Conservation (phyloP, 2,329 filamentous ascomycete genomes). For the Talaromyces amestolkiae region DNA sequence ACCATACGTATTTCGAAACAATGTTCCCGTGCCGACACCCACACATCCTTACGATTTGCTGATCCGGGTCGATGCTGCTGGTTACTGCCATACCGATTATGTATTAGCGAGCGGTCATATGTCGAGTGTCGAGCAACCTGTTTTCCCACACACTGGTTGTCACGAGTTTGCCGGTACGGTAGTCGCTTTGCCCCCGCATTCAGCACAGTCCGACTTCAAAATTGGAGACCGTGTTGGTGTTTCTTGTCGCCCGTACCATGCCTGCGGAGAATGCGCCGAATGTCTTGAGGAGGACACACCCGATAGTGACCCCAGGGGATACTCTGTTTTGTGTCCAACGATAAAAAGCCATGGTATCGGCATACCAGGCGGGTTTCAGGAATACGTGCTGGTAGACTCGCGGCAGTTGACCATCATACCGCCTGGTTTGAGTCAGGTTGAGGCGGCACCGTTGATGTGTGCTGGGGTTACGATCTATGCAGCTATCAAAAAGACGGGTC, state of each 20-base stretch:
- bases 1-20: slow-evolving; percentile 25
- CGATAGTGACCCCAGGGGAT: slow-evolving; percentile 18
- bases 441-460: slow-evolving; percentile 39
- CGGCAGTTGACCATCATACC: slow-evolving; percentile 29
- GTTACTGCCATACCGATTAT: slow-evolving; percentile 49
- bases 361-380: slow-evolving; percentile 25
- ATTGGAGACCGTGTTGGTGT: slow-evolving; percentile 19
- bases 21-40: slow-evolving; percentile 36
- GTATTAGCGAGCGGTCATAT: slow-evolving; percentile 39
- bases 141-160: slow-evolving; percentile 46
- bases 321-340: slow-evolving; percentile 21
- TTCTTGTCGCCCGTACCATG: slow-evolving; percentile 17
- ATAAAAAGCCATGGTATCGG: slow-evolving; percentile 17
- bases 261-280: slow-evolving; percentile 22
- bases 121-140: slow-evolving; percentile 31
- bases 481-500: slow-evolving; percentile 56
- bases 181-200: slow-evolving; percentile 27
- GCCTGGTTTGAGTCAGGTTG: slow-evolving; percentile 27
- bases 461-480: slow-evolving; percentile 46
- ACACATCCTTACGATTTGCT: slow-evolving; percentile 45
- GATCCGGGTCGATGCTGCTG: slow-evolving; percentile 48
- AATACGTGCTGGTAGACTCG: slow-evolving; percentile 27
- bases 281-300: slow-evolving; percentile 21
- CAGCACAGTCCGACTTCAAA: slow-evolving; percentile 17
- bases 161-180: slow-evolving; percentile 51